A percentile compares a stretch with the other conserved stretches of the same genome.
Conservation (phyloP, 257 asterid genomes). For the Haberlea rhodopensis region DNA sequence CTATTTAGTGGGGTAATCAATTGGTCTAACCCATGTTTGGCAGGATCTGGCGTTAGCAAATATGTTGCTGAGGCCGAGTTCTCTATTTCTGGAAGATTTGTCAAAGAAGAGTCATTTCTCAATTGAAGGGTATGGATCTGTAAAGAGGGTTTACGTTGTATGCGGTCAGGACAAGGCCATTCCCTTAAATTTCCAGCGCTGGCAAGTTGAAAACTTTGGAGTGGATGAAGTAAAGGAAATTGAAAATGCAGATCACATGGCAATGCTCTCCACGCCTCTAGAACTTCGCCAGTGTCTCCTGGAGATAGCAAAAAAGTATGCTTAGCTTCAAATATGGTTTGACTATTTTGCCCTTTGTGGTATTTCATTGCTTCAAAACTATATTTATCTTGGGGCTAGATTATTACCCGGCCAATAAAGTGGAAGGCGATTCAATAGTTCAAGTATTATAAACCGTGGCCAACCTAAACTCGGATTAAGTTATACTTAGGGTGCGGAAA, state of each 20-base stretch:
- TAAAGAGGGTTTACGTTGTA: constrained; percentile 38
- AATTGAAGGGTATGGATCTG: constrained; percentile 44
- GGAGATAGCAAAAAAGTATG: constrained; percentile 31
- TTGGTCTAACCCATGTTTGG: constrained; percentile 13
- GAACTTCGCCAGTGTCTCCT: constrained; percentile 33
- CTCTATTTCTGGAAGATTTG: constrained; percentile 38
- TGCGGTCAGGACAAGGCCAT: constrained; percentile 38
- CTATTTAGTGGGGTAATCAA: too few relatives aligned
- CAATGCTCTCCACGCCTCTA: constrained; percentile 41
- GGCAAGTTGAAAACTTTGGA: constrained; percentile 39
- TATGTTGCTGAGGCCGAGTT: constrained; percentile 41
- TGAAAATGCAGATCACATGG: constrained; percentile 49
- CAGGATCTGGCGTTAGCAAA: constrained; percentile 53
- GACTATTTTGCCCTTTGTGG: neutral
- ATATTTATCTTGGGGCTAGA: neutral
- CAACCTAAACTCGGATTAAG: too few relatives aligned
- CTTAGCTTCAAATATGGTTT: neutral
- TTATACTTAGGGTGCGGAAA: too few relatives aligned
- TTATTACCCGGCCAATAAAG: neutral
- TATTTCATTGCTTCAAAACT: neutral
- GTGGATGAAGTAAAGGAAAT: constrained; percentile 38
- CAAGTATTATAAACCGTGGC: too few relatives aligned
- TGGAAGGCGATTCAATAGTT: too few relatives aligned
- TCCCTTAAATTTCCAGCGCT: constrained; percentile 37
- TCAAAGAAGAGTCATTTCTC: constrained; percentile 34